Base-by-base conservation (phyloP, 1,284 basidiomycete species). In the Stygiomarasmius scandens region DNA sequence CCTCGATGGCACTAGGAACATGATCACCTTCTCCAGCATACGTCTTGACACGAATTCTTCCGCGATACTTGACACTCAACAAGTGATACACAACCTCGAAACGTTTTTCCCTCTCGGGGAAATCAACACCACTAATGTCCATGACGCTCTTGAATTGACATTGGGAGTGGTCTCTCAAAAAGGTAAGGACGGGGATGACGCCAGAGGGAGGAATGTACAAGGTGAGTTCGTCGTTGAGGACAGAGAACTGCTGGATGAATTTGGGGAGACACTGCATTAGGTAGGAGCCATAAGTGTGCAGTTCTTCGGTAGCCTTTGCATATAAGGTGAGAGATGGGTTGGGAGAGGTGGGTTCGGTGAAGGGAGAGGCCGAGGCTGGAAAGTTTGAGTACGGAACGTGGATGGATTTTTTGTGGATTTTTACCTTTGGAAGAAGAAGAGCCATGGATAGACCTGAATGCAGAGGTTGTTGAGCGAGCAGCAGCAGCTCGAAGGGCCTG, bases 81-180 rank as follows among this genome's bases (percentile, higher is more conserved):
- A 99, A 78, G 77, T 99, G 92, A 77, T 99, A 99, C 34, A 97
- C 95, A 55, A 99, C 88, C 79, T 99, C 97, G 74, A 99, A 99
- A 58, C 97, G 86, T 73, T 96, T 93, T 65, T 92, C 86, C 62
- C 93, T 82, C 67, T 96, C 94, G 1, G 97, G 97, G 71, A 89
- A 98, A 78, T 99, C 97, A 29, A 92, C 96, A 44, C 93, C 97
- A 59, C 90, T 94, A 69, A 99, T 91, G 72, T 99, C 96, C 83
- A 97, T 92, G 62, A 91, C 81, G 56, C 81, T 77, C 79, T 97
- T 98, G 83, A 93, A 99, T 71, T 97, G 96, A 68, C 93, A 95
- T 74, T 96, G 93, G 2, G 91, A 86, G 77, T 99, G 97, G 77
- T 99, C 96, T 62, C 96, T 89, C 60, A 99, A 83, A 82, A 99